These are phyloP conservation scores for Ophioceras dolichostomum DNA, from an alignment of 2,329 filamentous ascomycete species.

Conservation along the genomic window DNA sequence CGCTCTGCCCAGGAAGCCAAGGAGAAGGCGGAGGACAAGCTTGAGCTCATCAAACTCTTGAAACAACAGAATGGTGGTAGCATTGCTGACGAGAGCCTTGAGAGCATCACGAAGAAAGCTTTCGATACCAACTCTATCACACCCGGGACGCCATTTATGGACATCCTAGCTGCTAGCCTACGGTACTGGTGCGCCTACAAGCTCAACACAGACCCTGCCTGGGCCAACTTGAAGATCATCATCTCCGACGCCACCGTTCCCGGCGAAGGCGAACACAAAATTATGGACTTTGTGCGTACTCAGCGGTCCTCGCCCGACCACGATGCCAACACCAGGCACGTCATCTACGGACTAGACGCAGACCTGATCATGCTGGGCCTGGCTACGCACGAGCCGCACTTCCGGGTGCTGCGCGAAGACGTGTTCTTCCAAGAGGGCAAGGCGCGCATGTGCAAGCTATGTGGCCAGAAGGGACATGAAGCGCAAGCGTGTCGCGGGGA, in stretches of 20 bases:
- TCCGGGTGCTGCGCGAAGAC: slow-evolving; percentile 90
- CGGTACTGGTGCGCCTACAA: slow-evolving; percentile 98
- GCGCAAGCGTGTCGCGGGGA: slow-evolving; percentile 74
- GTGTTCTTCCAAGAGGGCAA: slow-evolving; percentile 88
- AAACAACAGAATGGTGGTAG: slow-evolving; percentile 62
- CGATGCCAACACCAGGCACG: slow-evolving; percentile 92
- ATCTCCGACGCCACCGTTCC: slow-evolving; percentile 97
- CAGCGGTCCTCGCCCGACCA: slow-evolving; percentile 84
- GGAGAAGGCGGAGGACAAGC: slow-evolving; percentile 86
- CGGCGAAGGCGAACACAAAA: slow-evolving; percentile 97
- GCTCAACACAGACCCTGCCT: slow-evolving; percentile 89
- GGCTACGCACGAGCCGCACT: slow-evolving; percentile 94
- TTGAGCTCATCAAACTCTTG: slow-evolving; percentile 74
- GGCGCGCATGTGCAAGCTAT: slow-evolving; percentile 70
- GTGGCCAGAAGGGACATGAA: slow-evolving; percentile 86
- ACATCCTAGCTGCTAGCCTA: slow-evolving; percentile 77
- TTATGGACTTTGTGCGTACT: slow-evolving; percentile 95
- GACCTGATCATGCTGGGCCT: slow-evolving; percentile 98
- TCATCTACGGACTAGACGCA: slow-evolving; percentile 95
- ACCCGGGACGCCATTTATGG: slow-evolving; percentile 97
- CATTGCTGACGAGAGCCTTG: slow-evolving; percentile 46
- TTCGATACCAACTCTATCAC: slow-evolving; percentile 87
- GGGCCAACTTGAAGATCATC: slow-evolving; percentile 93
- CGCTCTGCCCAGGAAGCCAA: slow-evolving; percentile 87
- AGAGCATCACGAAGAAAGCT: slow-evolving; percentile 66